Evolutionary conservation across 768 basidiomycete genomes (phyloP).

Genomic region (Suillus hirtellus): DNA sequence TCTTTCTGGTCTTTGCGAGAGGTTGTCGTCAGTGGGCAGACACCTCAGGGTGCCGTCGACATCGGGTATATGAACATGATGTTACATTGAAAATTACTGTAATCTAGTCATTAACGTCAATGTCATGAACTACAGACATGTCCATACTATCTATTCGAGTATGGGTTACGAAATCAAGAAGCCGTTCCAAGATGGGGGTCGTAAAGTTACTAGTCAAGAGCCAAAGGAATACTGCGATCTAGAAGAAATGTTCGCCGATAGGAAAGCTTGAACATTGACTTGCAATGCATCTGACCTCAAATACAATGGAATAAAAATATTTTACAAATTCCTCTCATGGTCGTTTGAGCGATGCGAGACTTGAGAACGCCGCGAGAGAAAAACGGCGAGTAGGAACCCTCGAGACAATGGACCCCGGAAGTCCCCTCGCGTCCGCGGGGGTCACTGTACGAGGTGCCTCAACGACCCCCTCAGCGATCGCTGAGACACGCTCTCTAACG

Average conservation of each 20-base stretch:
- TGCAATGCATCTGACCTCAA: neutral
- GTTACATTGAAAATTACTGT: neutral
- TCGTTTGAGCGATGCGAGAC: conserved; percentile 1
- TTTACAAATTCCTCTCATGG: neutral
- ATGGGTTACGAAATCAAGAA: conserved; percentile 4
- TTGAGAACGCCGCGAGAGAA: conserved; percentile 33
- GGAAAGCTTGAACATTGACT: neutral
- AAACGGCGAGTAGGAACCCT: conserved; percentile 27
- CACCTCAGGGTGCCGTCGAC: neutral
- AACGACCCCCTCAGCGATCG: conserved; percentile 10
- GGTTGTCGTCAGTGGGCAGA: neutral
- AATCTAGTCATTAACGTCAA: neutral
- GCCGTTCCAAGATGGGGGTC: neutral
- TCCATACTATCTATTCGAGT: neutral
- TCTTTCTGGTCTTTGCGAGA: neutral
- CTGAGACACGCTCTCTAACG: conserved; percentile 16
- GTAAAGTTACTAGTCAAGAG: neutral
- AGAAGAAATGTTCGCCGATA: neutral
- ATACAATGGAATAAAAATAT: neutral
- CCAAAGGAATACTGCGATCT: neutral
- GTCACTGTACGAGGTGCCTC: conserved; percentile 14
- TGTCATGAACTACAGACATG: neutral
- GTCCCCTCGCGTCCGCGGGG: conserved; percentile 16
- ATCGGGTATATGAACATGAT: neutral
- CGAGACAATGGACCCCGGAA: conserved; percentile 13